Conservation (phyloP, 2,329 filamentous ascomycete genomes). For the Aspergillus pseudoterreus region DNA sequence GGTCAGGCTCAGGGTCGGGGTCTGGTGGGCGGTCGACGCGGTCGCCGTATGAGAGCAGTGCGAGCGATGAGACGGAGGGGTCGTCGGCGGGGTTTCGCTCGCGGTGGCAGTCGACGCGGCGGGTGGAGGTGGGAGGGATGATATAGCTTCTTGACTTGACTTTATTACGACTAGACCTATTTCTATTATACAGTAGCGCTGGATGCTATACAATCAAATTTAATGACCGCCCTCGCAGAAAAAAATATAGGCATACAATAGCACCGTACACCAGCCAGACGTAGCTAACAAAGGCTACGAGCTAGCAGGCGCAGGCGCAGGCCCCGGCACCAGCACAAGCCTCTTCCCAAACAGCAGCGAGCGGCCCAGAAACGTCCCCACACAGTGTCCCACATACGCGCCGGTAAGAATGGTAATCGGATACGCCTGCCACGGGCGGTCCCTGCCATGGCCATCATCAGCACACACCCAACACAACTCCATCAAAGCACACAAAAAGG, state of each 20-base stretch:
- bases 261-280: neutral
- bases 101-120: conserved; percentile 24
- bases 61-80: conserved; percentile 19
- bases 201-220: neutral
- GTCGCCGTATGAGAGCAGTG: conserved; percentile 22
- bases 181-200: neutral
- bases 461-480: too few species aligned
- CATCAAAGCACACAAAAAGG: conserved; percentile 1
- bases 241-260: too few species aligned
- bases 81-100: conserved; percentile 18
- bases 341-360: conserved; percentile 30
- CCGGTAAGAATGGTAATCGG: conserved; percentile 87
- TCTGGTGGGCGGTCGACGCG: conserved; percentile 7
- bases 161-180: neutral
- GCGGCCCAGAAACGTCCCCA: conserved; percentile 48
- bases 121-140: conserved; percentile 27
- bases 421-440: conserved; percentile 98
- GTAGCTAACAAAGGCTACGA: neutral
- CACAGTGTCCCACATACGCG: conserved; percentile 70
- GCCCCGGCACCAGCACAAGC: conserved; percentile 14
- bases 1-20: too few species aligned
- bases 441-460: conserved; percentile 43
- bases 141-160: conserved; percentile 17
- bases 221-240: too few species aligned
- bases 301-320: too few species aligned